A percentile compares a stretch with the other conserved stretches of the same genome.
Evolutionary conservation across 495 filamentous ascomycete genomes (phyloP).

Genomic region (Trichoderma orchidacearum): DNA sequence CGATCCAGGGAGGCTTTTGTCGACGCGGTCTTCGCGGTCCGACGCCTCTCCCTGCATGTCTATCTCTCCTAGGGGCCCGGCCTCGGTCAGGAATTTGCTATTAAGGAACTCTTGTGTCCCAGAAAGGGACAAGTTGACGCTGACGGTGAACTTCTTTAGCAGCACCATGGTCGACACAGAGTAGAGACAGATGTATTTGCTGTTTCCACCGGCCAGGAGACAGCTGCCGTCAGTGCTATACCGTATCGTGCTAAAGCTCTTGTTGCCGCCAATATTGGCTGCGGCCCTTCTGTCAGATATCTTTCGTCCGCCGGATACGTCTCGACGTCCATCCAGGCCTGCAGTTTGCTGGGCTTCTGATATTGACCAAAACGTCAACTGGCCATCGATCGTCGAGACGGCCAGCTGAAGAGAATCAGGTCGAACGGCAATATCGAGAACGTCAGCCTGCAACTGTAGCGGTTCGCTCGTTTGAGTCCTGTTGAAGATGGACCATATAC

Average conservation of each 20-base stretch:
- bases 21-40: slow-evolving; percentile 73
- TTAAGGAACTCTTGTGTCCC: slow-evolving; percentile 96
- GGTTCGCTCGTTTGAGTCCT: slow-evolving; percentile 92
- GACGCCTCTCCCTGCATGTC: slow-evolving; percentile 81
- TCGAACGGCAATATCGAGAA: slow-evolving; percentile 74
- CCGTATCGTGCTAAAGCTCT: slow-evolving; percentile 72
- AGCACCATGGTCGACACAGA: slow-evolving; percentile 77
- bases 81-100: slow-evolving; percentile 80
- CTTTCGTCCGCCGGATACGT: slow-evolving; percentile 86
- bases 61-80: slow-evolving; percentile 67
- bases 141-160: slow-evolving; percentile 90
- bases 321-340: slow-evolving; percentile 74
- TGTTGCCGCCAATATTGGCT: slow-evolving; percentile 78
- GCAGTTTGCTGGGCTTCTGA: slow-evolving; percentile 70
- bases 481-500: slow-evolving; percentile 89
- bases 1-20: slow-evolving; percentile 75
- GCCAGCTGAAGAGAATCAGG: slow-evolving; percentile 86
- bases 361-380: slow-evolving; percentile 89
- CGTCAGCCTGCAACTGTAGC: slow-evolving; percentile 76
- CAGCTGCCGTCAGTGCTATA: slow-evolving; percentile 89
- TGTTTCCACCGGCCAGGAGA: slow-evolving; percentile 80
- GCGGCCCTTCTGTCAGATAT: slow-evolving; percentile 76
- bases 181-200: slow-evolving; percentile 96
- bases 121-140: slow-evolving; percentile 82
- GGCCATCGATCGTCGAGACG: slow-evolving; percentile 84